Base-by-base conservation (phyloP, 2,329 filamentous ascomycete genomes). In the Fusarium burgessii region DNA sequence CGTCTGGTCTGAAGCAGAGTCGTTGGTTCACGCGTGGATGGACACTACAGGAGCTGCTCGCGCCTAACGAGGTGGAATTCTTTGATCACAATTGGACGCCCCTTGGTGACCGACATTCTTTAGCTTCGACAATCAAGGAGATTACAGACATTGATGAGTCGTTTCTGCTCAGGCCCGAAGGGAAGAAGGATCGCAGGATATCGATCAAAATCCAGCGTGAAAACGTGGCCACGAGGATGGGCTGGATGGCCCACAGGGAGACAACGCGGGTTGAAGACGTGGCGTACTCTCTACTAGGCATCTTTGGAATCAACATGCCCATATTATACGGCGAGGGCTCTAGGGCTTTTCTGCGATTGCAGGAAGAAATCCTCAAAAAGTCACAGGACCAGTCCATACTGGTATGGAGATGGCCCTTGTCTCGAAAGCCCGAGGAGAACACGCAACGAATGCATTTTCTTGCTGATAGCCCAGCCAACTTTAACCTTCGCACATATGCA, bases 371-470 rank as follows among this genome's bases (percentile, higher is more conserved):
- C 15, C 68, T 82, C 41, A 78, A 77, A 59, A 64, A 54, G 18
- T 74, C 78, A 1, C 73, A 78, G 14, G 81, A 82, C 59, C 78
- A 82, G 33, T 79, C 77, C 8, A 68, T 82, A 3, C 79, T 83
- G 14, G 76, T 76, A 9, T 80, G 74, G 74, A 62, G 74, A 25
- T 73, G 66, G 58, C 62, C 74, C 33, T 47, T 69, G 38, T 63
- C 65, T 17, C 69, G 61, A 18, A 59, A 52, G 32, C 63, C 47
- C 13, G 65, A 42, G 42, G 67, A 67, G 42, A 66, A 70, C 17
- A 35, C 58, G 18, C 71, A 72, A 45, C 66, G 71, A 43, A 71
- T 70, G 71, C 74, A 75, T 54, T 76, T 67, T 59, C 58, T 76
- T 40, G 73, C 74, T 23, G 74, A 76, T 36, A 73, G 67, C 43